Conservation (phyloP, 2,329 filamentous ascomycete genomes). For the Ilyonectria destructans region DNA sequence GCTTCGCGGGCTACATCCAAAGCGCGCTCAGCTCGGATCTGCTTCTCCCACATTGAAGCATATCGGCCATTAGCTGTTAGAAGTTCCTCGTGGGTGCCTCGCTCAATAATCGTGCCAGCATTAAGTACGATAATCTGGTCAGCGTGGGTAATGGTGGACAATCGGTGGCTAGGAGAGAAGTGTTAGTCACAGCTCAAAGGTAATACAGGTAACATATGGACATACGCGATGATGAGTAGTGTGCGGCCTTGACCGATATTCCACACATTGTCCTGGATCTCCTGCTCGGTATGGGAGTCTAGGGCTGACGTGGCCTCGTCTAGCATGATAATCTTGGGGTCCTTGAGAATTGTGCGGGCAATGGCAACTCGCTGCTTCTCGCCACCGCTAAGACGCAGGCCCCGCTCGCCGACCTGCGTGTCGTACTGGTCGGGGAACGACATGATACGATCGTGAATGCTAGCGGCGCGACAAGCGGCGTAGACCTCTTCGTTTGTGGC, state of each 20-base stretch:
- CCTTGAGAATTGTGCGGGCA: conserved; percentile 92
- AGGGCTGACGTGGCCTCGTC: conserved; percentile 95
- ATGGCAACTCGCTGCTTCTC: conserved; percentile 97
- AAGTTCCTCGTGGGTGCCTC: conserved; percentile 85
- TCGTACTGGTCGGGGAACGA: conserved; percentile 90
- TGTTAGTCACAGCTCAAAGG: conserved; percentile 37
- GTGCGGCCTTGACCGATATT: conserved; percentile 89
- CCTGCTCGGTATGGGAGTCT: conserved; percentile 92
- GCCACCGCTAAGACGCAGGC: conserved; percentile 88
- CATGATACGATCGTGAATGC: conserved; percentile 93
- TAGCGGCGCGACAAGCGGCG: conserved; percentile 86
- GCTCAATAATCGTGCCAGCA: conserved; percentile 83
- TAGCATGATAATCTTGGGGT: conserved; percentile 91
- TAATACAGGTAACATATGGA: conserved; percentile 39
- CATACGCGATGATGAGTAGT: conserved; percentile 93
- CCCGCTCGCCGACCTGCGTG: conserved; percentile 93
- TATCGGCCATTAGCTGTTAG: conserved; percentile 82
- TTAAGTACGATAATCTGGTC: conserved; percentile 88
- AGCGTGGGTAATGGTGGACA: conserved; percentile 89
- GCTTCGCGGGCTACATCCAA: conserved; percentile 56
- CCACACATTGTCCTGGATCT: conserved; percentile 90
- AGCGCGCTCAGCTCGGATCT: conserved; percentile 84
- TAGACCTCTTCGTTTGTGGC: conserved; percentile 88
- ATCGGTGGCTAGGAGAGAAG: conserved; percentile 72
- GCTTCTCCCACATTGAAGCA: conserved; percentile 90